A percentile compares a stretch with the other conserved stretches of the same genome.
phyloP scores from a whole-genome alignment of 306 rosid species.

The Herpetospermum pedunculosum region DNA sequence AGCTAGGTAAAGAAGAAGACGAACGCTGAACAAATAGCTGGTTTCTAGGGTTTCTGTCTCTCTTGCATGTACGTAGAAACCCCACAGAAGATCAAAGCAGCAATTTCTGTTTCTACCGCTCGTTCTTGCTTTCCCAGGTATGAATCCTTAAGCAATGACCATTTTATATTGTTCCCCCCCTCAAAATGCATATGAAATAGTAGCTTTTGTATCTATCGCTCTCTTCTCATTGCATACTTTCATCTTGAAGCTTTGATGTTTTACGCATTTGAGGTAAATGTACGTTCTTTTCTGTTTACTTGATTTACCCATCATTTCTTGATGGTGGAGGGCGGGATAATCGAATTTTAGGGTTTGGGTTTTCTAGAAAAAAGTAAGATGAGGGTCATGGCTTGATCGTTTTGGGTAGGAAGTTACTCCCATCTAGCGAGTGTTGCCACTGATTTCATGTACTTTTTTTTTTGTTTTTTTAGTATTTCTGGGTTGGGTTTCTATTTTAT shows the following conservation, averaged over 20 bases:
- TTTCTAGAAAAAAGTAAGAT: background rate
- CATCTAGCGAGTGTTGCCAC: background rate
- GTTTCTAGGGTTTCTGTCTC: background rate
- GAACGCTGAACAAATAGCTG: background rate
- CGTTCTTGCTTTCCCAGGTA: constrained; percentile 6
- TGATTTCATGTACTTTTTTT: background rate
- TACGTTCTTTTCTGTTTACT: background rate
- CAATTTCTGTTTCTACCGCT: background rate
- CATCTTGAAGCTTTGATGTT: background rate
- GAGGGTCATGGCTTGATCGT: background rate
- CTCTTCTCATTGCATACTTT: background rate
- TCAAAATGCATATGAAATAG: background rate
- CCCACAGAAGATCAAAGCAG: background rate
- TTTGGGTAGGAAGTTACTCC: background rate
- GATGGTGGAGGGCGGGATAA: background rate
- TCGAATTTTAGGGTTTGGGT: background rate
- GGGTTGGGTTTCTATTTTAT: background rate
- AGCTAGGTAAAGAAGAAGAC: background rate
- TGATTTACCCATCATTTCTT: background rate
- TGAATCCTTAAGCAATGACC: background rate
- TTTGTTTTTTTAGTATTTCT: background rate
- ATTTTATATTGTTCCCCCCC: too few relatives aligned
- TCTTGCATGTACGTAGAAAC: background rate
- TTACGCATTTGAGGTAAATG: background rate
- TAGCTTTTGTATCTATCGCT: too few relatives aligned